phyloP scores from a whole-genome alignment of 192 early-diverging fungal genomes.

The Funneliformis geosporum region DNA sequence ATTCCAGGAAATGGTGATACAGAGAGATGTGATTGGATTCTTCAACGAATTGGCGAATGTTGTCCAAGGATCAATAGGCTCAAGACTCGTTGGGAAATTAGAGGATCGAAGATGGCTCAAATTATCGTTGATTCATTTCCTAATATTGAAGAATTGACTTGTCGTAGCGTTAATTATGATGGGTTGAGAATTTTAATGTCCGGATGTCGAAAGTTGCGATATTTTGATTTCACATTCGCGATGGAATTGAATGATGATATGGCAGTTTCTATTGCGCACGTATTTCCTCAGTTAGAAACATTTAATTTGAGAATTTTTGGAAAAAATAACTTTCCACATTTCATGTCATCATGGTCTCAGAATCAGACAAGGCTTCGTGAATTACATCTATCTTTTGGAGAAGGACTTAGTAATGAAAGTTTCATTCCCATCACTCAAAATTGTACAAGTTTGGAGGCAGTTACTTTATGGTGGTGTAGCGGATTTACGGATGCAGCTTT shows the following conservation, averaged over 20 bases:
- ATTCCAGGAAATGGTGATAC: conserved; percentile 17
- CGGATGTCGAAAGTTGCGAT: neutral
- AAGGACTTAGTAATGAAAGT: conserved; percentile 11
- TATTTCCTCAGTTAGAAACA: neutral
- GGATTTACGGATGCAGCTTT: conserved; percentile 1
- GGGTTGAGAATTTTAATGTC: neutral
- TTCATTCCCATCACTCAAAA: conserved; percentile 16
- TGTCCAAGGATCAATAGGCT: neutral
- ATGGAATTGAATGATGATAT: conserved; percentile 16
- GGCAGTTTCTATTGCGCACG: neutral
- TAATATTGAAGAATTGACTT: neutral
- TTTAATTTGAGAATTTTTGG: conserved; percentile 12
- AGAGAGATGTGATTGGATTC: neutral
- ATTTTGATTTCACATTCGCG: conserved; percentile 13
- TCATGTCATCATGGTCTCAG: conserved; percentile 6
- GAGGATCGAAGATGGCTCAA: neutral
- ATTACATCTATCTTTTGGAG: neutral
- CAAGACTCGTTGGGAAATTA: conserved; percentile 4
- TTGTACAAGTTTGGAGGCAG: neutral
- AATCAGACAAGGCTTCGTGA: neutral
- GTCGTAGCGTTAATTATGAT: conserved; percentile 6
- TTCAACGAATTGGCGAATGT: neutral
- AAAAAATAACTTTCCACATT: conserved; percentile 1
- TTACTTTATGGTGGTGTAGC: conserved; percentile 12
- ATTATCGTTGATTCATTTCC: conserved; percentile 6